Base-by-base conservation (phyloP, 2,329 filamentous ascomycete species). In the Cladosporium austrohemisphaericum region DNA sequence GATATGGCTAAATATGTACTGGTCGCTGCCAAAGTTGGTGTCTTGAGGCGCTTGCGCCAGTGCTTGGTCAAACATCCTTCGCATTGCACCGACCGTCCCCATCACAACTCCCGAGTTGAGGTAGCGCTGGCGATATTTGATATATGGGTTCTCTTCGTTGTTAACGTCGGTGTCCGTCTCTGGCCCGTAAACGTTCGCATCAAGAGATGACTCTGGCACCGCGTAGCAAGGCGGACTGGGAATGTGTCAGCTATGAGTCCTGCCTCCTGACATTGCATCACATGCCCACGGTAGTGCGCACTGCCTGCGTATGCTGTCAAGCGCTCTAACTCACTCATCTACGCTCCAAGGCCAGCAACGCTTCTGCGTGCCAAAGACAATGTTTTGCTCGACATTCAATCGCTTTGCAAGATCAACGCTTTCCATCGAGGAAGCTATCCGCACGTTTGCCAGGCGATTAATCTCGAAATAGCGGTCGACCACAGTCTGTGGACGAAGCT, bases 401-500 rank as follows among this genome's bases (percentile, higher is more conserved):
- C 33, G 10, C 29, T 14, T n/a, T n/a, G n/a, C 14, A 4, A 22
- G 11, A 5, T 9, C 9, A 3, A n/a, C 19, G 9, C 10, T 19
- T 1, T 4, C 41, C 6, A 45, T n/a, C 2, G 10, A n/a, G 3
- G 6, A 3, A 14, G 68, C 66, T 33, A 84, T 65, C 20, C 75
- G 72, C 25, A 66, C 63, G 54, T 85, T 56, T 7, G 61, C 61
- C 22, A 51, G 40, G 8, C 41, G 46, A 25, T 78, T 65, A 16
- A 81, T 67, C 8, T 71, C 68, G 53, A 81, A 77, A 61, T 84
- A 86, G 29, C 83, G 75, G 54, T 77, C 68, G 14, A 86, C 74
- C 51, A 86, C 66, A 14, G 84, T 72, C 40, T 84, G 76, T 3
- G 80, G 76, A 0, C 81, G 81, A 1, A 86, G 70, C 61, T 87